phyloP scores from a whole-genome alignment of 768 basidiomycete species.

The Steccherinum ochraceum region DNA sequence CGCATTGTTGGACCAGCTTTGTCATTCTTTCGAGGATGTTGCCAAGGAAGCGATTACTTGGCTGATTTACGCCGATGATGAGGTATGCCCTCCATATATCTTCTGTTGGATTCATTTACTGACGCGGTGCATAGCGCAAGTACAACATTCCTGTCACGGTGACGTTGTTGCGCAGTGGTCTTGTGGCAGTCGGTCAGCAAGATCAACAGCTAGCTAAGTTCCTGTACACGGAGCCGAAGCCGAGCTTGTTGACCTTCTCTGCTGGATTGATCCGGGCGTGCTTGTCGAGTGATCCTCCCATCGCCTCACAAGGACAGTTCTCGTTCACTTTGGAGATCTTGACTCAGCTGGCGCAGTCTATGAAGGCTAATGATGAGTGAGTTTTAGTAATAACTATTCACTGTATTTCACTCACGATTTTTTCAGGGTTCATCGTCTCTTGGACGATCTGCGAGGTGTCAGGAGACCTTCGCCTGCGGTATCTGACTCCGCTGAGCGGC shows the following conservation, averaged over 20 bases:
- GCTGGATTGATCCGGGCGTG: constrained; percentile 84
- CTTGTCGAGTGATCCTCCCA: constrained; percentile 71
- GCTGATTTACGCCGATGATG: constrained; percentile 95
- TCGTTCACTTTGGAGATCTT: constrained; percentile 76
- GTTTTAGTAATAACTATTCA: constrained; percentile 24
- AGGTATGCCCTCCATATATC: constrained; percentile 39
- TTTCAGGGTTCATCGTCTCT: constrained; percentile 56
- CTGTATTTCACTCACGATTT: constrained; percentile 4
- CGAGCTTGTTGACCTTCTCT: constrained; percentile 73
- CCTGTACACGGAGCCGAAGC: constrained; percentile 70
- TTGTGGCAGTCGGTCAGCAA: constrained; percentile 70
- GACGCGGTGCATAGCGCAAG: constrained; percentile 63
- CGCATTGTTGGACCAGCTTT: constrained; percentile 81
- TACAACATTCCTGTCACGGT: constrained; percentile 93
- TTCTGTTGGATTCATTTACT: constrained; percentile 10
- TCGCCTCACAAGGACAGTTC: constrained; percentile 77
- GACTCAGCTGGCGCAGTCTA: constrained; percentile 59
- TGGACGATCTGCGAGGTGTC: constrained; percentile 75
- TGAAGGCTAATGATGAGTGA: constrained; percentile 83
- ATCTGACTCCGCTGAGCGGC: constrained; percentile 32
- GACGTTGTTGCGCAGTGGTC: constrained; percentile 76
- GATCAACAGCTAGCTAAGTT: constrained; percentile 90
- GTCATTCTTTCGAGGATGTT: constrained; percentile 84
- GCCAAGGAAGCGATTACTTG: constrained; percentile 96
- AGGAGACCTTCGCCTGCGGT: constrained; percentile 19